These are phyloP conservation scores for Penicillium longicatenatum DNA, from an alignment of 495 filamentous ascomycete species.

Conservation along the genomic window DNA sequence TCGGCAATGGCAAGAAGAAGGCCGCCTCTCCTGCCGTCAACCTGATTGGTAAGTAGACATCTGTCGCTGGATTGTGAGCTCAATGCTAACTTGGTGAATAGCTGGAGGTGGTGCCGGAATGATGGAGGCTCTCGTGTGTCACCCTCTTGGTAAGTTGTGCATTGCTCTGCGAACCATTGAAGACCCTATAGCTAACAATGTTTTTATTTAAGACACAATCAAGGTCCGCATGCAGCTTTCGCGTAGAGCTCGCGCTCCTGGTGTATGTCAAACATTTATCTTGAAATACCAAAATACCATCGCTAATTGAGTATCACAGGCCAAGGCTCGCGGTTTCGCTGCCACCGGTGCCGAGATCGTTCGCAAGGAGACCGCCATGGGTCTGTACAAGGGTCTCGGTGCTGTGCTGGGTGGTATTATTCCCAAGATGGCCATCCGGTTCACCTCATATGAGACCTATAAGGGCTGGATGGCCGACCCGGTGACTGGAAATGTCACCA, in stretches of 20 bases:
- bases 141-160: conserved; percentile 80
- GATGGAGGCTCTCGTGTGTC: conserved; percentile 98
- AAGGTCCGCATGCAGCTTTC: conserved; percentile 99
- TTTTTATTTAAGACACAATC: conserved; percentile 73
- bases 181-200: conserved; percentile 21
- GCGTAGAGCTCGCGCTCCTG: conserved; percentile 76
- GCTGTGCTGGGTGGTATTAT: conserved; percentile 96
- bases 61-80: neutral
- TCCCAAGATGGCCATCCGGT: conserved; percentile 99
- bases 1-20: conserved; percentile 71
- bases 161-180: neutral
- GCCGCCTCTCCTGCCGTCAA: conserved; percentile 84
- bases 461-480: conserved; percentile 78
- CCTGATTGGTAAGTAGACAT: conserved; percentile 70
- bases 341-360: conserved; percentile 86
- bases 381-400: conserved; percentile 94
- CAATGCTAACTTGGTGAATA: conserved; percentile 43
- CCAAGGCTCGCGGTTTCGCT: conserved; percentile 83
- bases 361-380: conserved; percentile 83
- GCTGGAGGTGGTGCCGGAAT: conserved; percentile 97
- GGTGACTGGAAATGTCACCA: conserved; percentile 67
- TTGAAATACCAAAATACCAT: neutral
- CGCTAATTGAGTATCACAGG: conserved; percentile 42
- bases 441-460: conserved; percentile 96
- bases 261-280: conserved; percentile 52